Conservation (phyloP, 306 rosid genomes). For the Hippophae rhamnoides region DNA sequence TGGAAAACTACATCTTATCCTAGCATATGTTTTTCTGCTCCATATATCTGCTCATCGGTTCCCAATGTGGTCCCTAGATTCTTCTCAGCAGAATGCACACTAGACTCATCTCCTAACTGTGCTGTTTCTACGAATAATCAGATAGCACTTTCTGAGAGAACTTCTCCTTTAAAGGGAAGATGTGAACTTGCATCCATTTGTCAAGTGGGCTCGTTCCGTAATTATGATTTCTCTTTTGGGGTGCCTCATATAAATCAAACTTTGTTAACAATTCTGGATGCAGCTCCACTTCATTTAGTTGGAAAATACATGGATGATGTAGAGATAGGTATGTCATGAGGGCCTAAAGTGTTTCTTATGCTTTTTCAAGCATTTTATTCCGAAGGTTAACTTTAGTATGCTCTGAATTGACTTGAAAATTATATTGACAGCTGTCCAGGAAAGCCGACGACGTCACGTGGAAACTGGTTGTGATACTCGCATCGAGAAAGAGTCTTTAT, state of each 20-base stretch:
- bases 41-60: conserved; percentile 31
- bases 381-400: conserved; percentile 20
- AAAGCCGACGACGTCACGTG: conserved; percentile 48
- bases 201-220: conserved; percentile 33
- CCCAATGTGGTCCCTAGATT: conserved; percentile 37
- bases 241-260: conserved; percentile 54
- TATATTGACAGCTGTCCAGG: conserved; percentile 52
- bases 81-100: conserved; percentile 22
- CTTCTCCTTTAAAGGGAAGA: conserved; percentile 29
- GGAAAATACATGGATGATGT: conserved; percentile 59
- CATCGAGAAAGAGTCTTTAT: conserved; percentile 62
- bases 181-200: conserved; percentile 23
- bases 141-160: conserved; percentile 17
- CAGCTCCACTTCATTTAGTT: conserved; percentile 63
- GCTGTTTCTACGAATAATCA: conserved; percentile 35
- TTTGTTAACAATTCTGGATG: conserved; percentile 57
- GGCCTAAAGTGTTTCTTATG: conserved; percentile 15
- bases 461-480: conserved; percentile 40
- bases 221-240: conserved; percentile 44
- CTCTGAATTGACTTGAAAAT: conserved; percentile 28
- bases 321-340: conserved; percentile 41
- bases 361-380: conserved; percentile 14
- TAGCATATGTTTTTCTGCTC: conserved; percentile 52
- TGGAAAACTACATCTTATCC: conserved; percentile 64
- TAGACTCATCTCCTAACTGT: conserved; percentile 29